A percentile compares a stretch with the other conserved stretches of the same genome.
These are phyloP conservation scores for Yamadazyma sp. DNA, from an alignment of 1,139 yeast genomes.

Conservation along the genomic window DNA sequence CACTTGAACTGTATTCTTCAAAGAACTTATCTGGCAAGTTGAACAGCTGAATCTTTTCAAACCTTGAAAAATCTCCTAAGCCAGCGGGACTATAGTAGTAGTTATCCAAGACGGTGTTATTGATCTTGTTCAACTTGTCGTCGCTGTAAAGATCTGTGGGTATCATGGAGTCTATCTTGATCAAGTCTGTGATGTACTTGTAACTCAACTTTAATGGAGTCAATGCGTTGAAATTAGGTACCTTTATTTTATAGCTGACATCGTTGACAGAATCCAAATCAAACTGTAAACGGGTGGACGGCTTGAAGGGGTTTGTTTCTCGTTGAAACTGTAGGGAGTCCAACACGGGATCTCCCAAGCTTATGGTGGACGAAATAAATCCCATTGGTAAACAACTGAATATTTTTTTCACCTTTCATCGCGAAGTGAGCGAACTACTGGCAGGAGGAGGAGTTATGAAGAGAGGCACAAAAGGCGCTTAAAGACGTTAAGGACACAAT, in stretches of 20 bases:
- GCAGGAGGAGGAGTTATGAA: background rate
- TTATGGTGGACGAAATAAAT: conserved; percentile 36
- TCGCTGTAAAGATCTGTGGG: conserved; percentile 47
- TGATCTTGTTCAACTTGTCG: conserved; percentile 36
- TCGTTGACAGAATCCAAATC: conserved; percentile 40
- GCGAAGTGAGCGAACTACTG: background rate
- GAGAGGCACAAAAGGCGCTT: background rate
- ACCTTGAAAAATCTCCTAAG: conserved; percentile 64
- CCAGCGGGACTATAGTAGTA: conserved; percentile 46
- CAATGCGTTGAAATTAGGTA: conserved; percentile 44
- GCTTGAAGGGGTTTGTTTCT: conserved; percentile 25
- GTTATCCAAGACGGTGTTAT: conserved; percentile 40
- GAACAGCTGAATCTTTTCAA: conserved; percentile 66
- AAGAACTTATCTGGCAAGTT: conserved; percentile 82
- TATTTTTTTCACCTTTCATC: conserved; percentile 3
- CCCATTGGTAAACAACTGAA: conserved; percentile 12
- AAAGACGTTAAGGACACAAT: no score
- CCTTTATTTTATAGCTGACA: conserved; percentile 44
- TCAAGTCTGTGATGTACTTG: conserved; percentile 45
- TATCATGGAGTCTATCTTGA: conserved; percentile 45
- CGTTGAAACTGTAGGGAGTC: conserved; percentile 39
- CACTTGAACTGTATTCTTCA: conserved; percentile 70
- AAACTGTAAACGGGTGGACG: conserved; percentile 38
- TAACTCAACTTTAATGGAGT: conserved; percentile 45
- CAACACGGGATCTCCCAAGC: conserved; percentile 28